These are phyloP conservation scores for Durio zibethinus DNA, from an alignment of 345 rosid species.

Conservation along the genomic window DNA sequence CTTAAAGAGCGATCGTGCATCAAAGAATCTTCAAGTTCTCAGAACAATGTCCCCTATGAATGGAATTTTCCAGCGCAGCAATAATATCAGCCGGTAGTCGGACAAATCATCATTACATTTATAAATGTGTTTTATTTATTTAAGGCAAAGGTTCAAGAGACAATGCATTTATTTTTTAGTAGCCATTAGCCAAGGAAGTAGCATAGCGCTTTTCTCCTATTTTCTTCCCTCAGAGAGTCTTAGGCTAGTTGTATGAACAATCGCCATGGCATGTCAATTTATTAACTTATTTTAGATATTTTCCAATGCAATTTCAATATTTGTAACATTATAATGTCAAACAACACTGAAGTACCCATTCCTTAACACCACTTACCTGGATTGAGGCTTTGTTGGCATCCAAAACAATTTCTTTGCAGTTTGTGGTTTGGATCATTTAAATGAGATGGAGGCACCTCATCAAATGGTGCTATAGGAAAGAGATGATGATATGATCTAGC, in stretches of 20 bases:
- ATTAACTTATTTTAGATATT: not conserved
- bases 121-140: not conserved
- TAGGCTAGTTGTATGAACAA: not conserved
- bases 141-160: not conserved
- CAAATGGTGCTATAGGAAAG: conserved; percentile 82
- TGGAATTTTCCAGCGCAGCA: not conserved
- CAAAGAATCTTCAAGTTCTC: not conserved
- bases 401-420: conserved; percentile 59
- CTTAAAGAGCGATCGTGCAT: not conserved
- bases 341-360: too few species aligned
- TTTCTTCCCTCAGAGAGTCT: not conserved
- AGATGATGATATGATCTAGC: conserved; percentile 97
- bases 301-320: not conserved
- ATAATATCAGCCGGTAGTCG: not conserved
- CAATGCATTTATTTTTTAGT: not conserved
- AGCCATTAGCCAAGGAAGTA: not conserved
- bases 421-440: conserved; percentile 34
- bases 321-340: not conserved
- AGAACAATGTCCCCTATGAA: not conserved
- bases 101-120: not conserved
- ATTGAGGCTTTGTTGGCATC: conserved; percentile 71
- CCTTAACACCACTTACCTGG: conserved; percentile 41
- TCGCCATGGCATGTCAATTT: not conserved
- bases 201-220: not conserved
- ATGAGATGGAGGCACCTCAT: conserved; percentile 48